These are phyloP conservation scores for Solanum chaucha DNA, from an alignment of 257 asterid species.

Conservation along the genomic window DNA sequence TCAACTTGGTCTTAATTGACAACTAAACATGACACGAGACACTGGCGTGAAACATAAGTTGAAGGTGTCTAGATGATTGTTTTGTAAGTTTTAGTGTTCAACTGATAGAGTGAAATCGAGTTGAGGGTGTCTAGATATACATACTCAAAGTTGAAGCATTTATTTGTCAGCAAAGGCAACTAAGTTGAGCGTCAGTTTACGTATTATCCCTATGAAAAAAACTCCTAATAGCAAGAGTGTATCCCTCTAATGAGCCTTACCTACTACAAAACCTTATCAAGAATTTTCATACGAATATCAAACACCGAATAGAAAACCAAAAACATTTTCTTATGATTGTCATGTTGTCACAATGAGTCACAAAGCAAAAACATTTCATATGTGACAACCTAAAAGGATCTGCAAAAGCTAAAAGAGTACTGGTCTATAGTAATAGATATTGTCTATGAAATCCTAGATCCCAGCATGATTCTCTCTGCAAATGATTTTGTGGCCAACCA, in stretches of 20 bases:
- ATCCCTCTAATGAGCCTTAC: background rate
- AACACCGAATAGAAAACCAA: background rate
- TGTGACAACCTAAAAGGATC: background rate
- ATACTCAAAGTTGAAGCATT: background rate
- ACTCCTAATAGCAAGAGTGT: background rate
- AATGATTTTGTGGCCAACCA: background rate
- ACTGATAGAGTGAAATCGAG: background rate
- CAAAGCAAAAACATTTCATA: background rate
- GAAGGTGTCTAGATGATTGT: background rate
- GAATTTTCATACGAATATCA: background rate
- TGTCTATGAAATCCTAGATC: background rate
- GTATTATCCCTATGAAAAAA: background rate
- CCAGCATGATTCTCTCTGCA: constrained; percentile 1
- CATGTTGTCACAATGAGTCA: background rate
- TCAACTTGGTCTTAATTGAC: background rate
- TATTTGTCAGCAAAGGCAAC: background rate
- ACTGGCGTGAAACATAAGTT: background rate
- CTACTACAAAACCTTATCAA: background rate
- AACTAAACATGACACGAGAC: background rate
- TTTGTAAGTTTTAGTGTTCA: background rate
- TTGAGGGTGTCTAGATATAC: background rate
- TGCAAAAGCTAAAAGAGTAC: constrained; percentile 4
- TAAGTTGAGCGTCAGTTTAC: background rate
- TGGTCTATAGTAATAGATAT: background rate
- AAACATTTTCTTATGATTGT: background rate